phyloP scores from a whole-genome alignment of 2,329 filamentous ascomycete species.

The Phyllosticta capitalensis region DNA sequence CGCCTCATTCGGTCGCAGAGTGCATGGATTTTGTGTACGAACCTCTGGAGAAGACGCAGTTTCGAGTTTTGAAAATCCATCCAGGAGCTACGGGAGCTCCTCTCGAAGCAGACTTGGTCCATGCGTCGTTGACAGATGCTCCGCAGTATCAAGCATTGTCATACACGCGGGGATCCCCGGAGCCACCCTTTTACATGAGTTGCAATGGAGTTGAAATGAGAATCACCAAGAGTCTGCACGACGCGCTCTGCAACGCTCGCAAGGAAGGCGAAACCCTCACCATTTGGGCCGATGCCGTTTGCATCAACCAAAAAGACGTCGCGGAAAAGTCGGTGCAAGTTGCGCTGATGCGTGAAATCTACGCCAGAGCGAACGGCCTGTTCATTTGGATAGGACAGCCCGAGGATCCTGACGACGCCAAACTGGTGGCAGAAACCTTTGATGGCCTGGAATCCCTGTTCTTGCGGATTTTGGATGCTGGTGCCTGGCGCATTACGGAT shows the following conservation, averaged over 20 bases:
- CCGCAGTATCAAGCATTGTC: conserved; percentile 11
- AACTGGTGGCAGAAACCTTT: neutral
- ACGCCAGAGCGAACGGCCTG: conserved; percentile 6
- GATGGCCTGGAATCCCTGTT: neutral
- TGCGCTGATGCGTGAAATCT: conserved; percentile 11
- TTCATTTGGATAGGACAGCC: conserved; percentile 8
- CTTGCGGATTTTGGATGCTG: neutral
- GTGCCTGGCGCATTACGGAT: neutral
- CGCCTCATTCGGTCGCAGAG: neutral
- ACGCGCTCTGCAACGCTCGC: conserved; percentile 9
- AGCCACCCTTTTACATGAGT: neutral
- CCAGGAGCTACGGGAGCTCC: neutral
- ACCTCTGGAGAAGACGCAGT: neutral
- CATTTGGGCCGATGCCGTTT: conserved; percentile 13
- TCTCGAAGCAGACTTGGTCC: neutral
- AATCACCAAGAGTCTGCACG: conserved; percentile 2
- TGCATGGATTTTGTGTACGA: neutral
- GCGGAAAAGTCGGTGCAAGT: conserved; percentile 11
- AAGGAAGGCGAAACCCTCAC: neutral
- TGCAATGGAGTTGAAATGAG: conserved; percentile 2
- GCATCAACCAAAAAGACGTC: conserved; percentile 12
- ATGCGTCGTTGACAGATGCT: neutral
- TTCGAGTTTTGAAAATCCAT: neutral
- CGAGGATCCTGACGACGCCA: neutral
- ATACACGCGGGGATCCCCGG: conserved; percentile 11